Base-by-base conservation (phyloP, 495 filamentous ascomycete species). In the Aspergillus hancockii region DNA sequence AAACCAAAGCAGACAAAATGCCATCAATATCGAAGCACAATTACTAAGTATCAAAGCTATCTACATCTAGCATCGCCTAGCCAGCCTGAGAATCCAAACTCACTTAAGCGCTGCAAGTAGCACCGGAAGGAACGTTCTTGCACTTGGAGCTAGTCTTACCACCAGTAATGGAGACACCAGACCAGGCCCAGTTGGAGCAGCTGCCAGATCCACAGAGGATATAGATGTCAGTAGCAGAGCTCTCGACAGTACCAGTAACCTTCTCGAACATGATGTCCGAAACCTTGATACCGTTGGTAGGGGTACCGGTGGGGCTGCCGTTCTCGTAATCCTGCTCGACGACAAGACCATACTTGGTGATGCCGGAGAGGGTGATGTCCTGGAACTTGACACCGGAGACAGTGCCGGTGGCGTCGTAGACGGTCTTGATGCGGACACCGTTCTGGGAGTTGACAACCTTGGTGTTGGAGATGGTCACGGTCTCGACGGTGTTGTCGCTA, bases 301-400 rank as follows among this genome's bases (percentile, higher is more conserved):
- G 80, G 3, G 55, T 82, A 13, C 85, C 85, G 30, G 80, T 84
- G 1, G 79, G 83, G 63, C 70, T 73, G 38, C 85, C 86, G 60
- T 85, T 85, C 72, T 83, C 72, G 65, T 89, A 90, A 69, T 88
- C 85, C 70, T 90, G 87, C 69, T 90, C 73, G 49, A 90, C 83
- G 57, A 86, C 75, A 54, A 90, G 82, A 45, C 86, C 87, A 67
- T 88, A 87, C 22, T 80, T 79, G 54, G 79, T 71, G 63, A 88
- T 87, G 28, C 73, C 71, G 55, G 75, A 77, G 4, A 89, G 76
- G n/a, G 74, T 79, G 72, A 89, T 87, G 59, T 79, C 78, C 22
- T 66, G 72, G 79, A 85, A 90, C 1, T 83, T 87, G 50, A 89
- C 75, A 58, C 75, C 80, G 10, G 67, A 69, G 54, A 89, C 83